These are phyloP conservation scores for Drosera spatulata DNA, from an alignment of 179 eudicot genomes.

Conservation along the genomic window DNA sequence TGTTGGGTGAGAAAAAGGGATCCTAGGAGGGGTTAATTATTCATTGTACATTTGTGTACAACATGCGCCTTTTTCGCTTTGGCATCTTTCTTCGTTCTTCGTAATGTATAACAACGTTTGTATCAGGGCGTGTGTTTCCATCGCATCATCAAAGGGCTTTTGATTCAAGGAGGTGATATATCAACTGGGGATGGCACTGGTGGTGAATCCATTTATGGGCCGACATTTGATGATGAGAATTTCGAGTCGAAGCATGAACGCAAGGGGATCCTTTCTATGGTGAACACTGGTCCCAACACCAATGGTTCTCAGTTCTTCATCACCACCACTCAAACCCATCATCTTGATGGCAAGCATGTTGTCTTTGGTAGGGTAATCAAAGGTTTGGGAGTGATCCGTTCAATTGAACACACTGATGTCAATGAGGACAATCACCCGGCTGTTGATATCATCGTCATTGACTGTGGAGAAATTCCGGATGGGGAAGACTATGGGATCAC, in stretches of 20 bases:
- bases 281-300: conserved; percentile 58
- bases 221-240: conserved; percentile 68
- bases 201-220: conserved; percentile 77
- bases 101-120: conserved; percentile 2
- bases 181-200: conserved; percentile 34
- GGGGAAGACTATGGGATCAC: conserved; percentile 59
- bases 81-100: not conserved
- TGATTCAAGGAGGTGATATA: conserved; percentile 66
- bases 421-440: conserved; percentile 24
- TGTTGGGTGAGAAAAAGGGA: no score
- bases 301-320: conserved; percentile 73
- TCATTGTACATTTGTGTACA: no score
- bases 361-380: conserved; percentile 75
- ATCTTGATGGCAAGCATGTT: conserved; percentile 65
- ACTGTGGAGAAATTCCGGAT: conserved; percentile 70
- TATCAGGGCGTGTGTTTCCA: conserved; percentile 56
- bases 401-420: conserved; percentile 41
- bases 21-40: no score
- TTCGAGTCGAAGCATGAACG: conserved; percentile 57
- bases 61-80: not conserved
- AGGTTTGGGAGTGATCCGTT: conserved; percentile 59
- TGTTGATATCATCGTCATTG: conserved; percentile 36
- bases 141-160: conserved; percentile 44
- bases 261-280: conserved; percentile 80
- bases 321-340: conserved; percentile 46